Base-by-base conservation (phyloP, 495 filamentous ascomycete genomes). In the Sphaerosporella brunnea region DNA sequence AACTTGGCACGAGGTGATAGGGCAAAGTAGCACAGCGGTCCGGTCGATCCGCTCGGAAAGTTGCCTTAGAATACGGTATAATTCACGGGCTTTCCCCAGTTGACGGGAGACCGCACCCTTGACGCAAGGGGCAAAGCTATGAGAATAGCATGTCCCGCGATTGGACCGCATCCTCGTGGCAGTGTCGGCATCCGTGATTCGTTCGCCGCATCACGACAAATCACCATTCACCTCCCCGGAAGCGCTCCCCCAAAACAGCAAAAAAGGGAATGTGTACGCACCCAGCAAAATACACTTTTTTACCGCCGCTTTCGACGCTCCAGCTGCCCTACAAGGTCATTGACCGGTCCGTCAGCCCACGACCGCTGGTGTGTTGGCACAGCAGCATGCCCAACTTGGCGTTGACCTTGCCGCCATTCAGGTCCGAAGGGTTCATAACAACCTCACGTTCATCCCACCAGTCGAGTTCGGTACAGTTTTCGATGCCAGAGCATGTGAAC, bases 361-460 rank as follows among this genome's bases (percentile, higher is more conserved):
- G 69, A 24, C 76, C 80, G 23, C 72, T 82, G 0, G 72, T 75
- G 63, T 96, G 90, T 62, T 97, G 90, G 56, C 80, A 82, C 0
- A 88, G 90, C 16, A 95, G 66, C 48, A 81, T 92, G 25, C 75
- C 75, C 49, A 97, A 74, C 16, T 68, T 73, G n/a, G 83, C 88
- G 11, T 62, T 72, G 44, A 96, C 88, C 36, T 64, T 60, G 30
- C 58, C 56, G 37, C 42, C 51, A 38, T 51, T 52, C 34, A 48
- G 25, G 58, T 58, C 70, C 36, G 94, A 59, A 32, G 70, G 69
- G 25, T 70, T 70, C 36, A 94, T 59, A 0, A 66, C 74, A 16
- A 95, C 61, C 43, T 87, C 78, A 8, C 75, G 72, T 49, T 83
- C 76, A 52, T 93, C 80, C 87, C 90, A 95, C 90, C 90, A 97